A percentile compares a stretch with the other conserved stretches of the same genome.
phyloP scores from a whole-genome alignment of 2,329 filamentous ascomycete species.

The Arthrobotrys sphaeroides region DNA sequence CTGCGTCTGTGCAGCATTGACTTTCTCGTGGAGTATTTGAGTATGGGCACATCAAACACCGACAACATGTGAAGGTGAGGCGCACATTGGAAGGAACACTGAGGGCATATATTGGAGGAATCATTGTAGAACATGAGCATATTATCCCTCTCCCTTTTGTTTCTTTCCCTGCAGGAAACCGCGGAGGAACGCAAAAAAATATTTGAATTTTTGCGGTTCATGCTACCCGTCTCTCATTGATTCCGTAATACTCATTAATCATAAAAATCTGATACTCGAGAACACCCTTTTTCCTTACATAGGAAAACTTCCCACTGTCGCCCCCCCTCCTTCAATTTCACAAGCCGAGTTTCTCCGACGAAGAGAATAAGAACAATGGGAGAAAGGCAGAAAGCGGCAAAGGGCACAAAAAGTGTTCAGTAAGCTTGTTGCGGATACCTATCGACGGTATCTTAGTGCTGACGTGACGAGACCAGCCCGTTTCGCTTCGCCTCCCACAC shows the following conservation, averaged over 20 bases:
- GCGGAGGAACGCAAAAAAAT: not conserved
- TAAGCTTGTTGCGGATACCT: slow-evolving; percentile 37
- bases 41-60: not conserved
- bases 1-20: too few relatives aligned
- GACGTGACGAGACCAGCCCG: too few relatives aligned
- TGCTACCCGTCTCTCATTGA: too few relatives aligned
- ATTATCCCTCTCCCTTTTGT: not conserved
- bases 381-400: not conserved
- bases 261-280: not conserved
- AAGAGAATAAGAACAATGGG: too few relatives aligned
- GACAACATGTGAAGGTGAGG: not conserved
- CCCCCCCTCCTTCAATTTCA: too few relatives aligned
- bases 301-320: too few relatives aligned
- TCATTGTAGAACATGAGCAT: not conserved
- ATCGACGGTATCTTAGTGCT: slow-evolving; percentile 45
- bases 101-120: slow-evolving; percentile 8
- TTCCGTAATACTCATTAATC: not conserved
- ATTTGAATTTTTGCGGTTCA: not conserved
- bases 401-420: slow-evolving; percentile 19
- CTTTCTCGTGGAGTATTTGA: slow-evolving; percentile 13
- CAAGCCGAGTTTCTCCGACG: slow-evolving; percentile 3
- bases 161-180: not conserved
- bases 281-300: slow-evolving; percentile 7
- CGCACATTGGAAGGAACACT: not conserved
- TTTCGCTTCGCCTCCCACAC: slow-evolving; percentile 41